Evolutionary conservation across 768 basidiomycete species (phyloP), one percentile per base, ranked within the genome.

Genomic region (Serendipita vermifera): DNA sequence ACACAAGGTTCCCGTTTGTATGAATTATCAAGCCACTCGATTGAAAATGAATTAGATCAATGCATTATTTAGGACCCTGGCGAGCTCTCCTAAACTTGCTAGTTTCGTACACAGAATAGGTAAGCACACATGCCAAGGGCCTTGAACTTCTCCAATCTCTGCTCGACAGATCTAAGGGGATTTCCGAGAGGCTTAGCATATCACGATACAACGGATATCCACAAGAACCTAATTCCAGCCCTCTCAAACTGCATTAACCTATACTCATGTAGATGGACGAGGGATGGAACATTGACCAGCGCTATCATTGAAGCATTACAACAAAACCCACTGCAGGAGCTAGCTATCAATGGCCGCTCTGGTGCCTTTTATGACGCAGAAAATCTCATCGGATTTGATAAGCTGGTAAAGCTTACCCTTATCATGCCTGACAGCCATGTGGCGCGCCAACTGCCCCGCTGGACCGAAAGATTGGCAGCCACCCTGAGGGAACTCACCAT

Each of bases 291-390:
- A 3, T 67, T 89, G 20, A 78, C 72, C 36, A 76, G 81, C 3
- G 68, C 70, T 0, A 76, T 86, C 32, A 71, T 90, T 6, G 67
- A 66, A 3, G 41, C 63, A 9, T 76, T 72, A 17, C 61, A 64
- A 1, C 61, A 68, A 1, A n/a, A n/a, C n/a, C n/a, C n/a, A n/a
- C 68, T 89, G 5, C 62, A 67, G 27, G 79, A 80, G 48, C 68
- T 89, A 2, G 83, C 86, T 63, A 76, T 90, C 38, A 90, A 89
- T 55, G 87, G 86, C 1, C 74, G 79, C 54, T 72, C 73, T 61
- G 72, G 73, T 38, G 59, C 62, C 36, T 70, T 79, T 55, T 85
- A 83, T 60, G 68, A 82, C 59, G 77, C 83, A 0, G 51, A 53
- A 1, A 60, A 78, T 3, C 72, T 90, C 2, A 57, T 69, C 6